Base-by-base conservation (phyloP, 768 basidiomycete species). In the Termitomyces sp. region DNA sequence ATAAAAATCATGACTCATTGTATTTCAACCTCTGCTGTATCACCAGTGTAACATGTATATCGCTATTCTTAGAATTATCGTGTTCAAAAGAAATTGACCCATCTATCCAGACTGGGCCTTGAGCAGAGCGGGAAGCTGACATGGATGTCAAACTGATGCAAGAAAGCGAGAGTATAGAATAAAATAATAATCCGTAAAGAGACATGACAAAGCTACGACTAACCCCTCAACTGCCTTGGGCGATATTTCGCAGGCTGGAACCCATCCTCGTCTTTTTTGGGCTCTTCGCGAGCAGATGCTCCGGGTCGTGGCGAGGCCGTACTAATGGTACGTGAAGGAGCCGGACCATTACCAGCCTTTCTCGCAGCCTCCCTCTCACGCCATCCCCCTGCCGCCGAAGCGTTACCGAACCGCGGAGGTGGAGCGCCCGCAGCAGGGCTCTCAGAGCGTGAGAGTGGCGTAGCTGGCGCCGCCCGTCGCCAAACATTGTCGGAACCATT, bases 191-290 rank as follows among this genome's bases (percentile, higher is more conserved):
- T 59, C 56, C 56, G 34, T 45, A 36, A 50, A 51, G 25, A 48
- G n/a, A 59, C 34, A 47, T 43, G 25, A 45, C 1, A 57, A 29
- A 48, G 29, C 34, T 57, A 57, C 36, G 50, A 46, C 59, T 65
- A 65, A 55, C 61, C 59, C 51, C 64, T 56, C 47, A 34, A 70
- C 47, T 76, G 73, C 67, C 75, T 76, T 59, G 65, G 64, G 56
- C 66, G 66, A 59, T 62, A 67, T 25, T 70, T 62, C 42, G 88
- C 86, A 31, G 84, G 79, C 73, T 87, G 85, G 80, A 91, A 91
- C 4, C 91, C 89, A 67, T 92, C 90, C 4, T 84, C 78, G 46
- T 89, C 87, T 67, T 78, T 82, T 65, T 75, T 76, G 5, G 70
- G 54, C 55, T 83, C 81, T 57, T 82, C 79, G 65, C 73, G 75